Base-by-base conservation (phyloP, 345 rosid genomes). In the Hibiscus trionum region DNA sequence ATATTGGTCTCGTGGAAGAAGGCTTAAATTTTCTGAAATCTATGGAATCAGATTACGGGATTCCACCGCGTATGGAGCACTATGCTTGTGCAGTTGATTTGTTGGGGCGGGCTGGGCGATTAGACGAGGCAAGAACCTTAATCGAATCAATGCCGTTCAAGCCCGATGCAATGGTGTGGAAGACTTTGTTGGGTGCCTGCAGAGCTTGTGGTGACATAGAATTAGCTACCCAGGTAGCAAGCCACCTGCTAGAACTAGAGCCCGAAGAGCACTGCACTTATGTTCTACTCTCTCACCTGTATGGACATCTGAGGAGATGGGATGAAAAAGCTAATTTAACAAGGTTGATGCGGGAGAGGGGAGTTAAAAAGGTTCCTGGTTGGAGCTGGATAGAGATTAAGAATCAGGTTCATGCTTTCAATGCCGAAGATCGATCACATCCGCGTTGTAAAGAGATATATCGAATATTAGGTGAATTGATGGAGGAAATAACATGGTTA, bases 301-400 rank as follows among this genome's bases (percentile, higher is more conserved):
- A 89, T 75, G 88, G 93, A 21, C 74, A 78, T 75, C 83, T 83
- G n/a, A 74, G 77, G 71, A 84, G 77, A 75, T 91, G 94, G 97
- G 84, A 78, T 77, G 86, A 89, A 70, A 88, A 82, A 82, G 91
- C 93, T 4, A 64, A 15, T 64, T 77, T 89, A 56, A 82, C 81
- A 24, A 87, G 81, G 86, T 70, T 88, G 83, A 91, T 91, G 94
- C 83, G 85, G 73, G 88, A 89, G 78, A 84, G 91, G 72, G 79
- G 86, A 50, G 89, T 89, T 69, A 91, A 77, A 82, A 91, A 91
- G 82, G 87, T 91, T 47, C 92, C 92, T 75, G 94, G 97, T 5
- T 86, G 90, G 91, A 90, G 96, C 66, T 90, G 93, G 96, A 81
- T 87, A 55, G 93, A 90, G 76, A 81, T 86, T 63, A 77, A 82